These are phyloP conservation scores for Neurospora tetrasperma DNA, from an alignment of 495 filamentous ascomycete genomes.

Conservation along the genomic window DNA sequence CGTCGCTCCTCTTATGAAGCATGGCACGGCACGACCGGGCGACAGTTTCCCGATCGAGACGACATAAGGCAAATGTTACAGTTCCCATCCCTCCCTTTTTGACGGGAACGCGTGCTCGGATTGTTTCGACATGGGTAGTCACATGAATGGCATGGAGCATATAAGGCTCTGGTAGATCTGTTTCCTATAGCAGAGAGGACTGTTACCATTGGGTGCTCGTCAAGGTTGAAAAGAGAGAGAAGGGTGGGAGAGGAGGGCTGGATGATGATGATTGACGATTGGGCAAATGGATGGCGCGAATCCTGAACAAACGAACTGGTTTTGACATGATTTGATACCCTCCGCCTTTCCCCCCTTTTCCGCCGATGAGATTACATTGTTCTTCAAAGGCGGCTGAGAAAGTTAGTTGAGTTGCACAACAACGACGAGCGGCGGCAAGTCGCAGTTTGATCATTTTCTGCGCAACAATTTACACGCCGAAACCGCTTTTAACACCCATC, in stretches of 20 bases:
- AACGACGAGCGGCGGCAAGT: background rate
- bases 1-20: background rate
- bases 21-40: background rate
- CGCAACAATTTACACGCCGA: background rate
- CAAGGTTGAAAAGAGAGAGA: background rate
- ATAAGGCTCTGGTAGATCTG: background rate
- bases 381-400: background rate
- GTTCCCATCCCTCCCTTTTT: background rate
- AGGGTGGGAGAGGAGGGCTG: background rate
- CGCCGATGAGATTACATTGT: background rate
- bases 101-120: background rate
- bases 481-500: background rate
- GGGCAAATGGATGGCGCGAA: background rate
- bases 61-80: background rate
- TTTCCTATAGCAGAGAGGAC: background rate
- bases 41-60: background rate
- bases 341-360: background rate
- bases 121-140: background rate
- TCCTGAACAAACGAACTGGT: background rate
- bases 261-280: background rate
- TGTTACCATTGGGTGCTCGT: background rate
- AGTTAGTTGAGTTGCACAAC: background rate
- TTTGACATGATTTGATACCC: background rate
- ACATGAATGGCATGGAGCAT: background rate
- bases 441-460: background rate